phyloP scores from a whole-genome alignment of 2,329 filamentous ascomycete species.

The Fusarium austroafricanum region DNA sequence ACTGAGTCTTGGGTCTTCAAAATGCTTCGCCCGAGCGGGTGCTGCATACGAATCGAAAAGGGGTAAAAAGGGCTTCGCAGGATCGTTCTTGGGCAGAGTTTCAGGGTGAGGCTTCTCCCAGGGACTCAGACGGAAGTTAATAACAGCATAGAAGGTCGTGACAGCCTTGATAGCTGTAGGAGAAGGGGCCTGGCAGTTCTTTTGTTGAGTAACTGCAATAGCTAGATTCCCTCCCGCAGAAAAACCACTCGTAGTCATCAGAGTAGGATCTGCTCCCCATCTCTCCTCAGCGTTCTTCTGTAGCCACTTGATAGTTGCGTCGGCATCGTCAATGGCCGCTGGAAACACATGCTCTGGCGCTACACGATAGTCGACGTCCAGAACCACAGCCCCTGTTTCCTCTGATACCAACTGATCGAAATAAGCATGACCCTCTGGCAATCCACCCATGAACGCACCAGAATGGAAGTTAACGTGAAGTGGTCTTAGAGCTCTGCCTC shows the following conservation, averaged over 20 bases:
- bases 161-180: slow-evolving; percentile 51
- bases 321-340: slow-evolving; percentile 59
- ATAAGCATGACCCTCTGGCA: slow-evolving; percentile 53
- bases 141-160: slow-evolving; percentile 54
- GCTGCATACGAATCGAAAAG: slow-evolving; percentile 59
- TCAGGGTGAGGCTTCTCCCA: slow-evolving; percentile 54
- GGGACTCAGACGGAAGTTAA: slow-evolving; percentile 55
- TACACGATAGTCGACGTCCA: slow-evolving; percentile 63
- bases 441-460: slow-evolving; percentile 57
- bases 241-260: slow-evolving; percentile 58
- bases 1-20: slow-evolving; percentile 52
- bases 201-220: slow-evolving; percentile 49
- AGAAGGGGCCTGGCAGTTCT: slow-evolving; percentile 35
- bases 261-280: slow-evolving; percentile 53
- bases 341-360: slow-evolving; percentile 65
- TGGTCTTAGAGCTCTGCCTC: slow-evolving; percentile 48
- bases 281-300: slow-evolving; percentile 51
- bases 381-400: slow-evolving; percentile 57
- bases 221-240: slow-evolving; percentile 60
- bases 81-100: slow-evolving; percentile 53
- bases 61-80: slow-evolving; percentile 52
- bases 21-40: slow-evolving; percentile 43
- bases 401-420: slow-evolving; percentile 52
- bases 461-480: slow-evolving; percentile 59
- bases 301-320: slow-evolving; percentile 57